phyloP scores from a whole-genome alignment of 2,329 filamentous ascomycete species.

The Fusarium sp. region DNA sequence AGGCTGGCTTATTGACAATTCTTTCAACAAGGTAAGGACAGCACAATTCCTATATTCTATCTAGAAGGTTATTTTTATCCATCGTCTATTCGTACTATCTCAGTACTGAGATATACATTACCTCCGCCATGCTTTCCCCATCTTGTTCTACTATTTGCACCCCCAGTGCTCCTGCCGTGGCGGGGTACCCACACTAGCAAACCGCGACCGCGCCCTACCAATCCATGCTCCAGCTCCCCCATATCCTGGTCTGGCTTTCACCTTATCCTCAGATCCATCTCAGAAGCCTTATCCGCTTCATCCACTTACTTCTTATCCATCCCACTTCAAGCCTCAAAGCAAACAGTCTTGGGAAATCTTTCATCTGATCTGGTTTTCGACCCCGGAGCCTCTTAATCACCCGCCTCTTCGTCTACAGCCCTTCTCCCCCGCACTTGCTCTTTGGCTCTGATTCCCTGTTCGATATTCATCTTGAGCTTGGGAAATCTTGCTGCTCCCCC shows the following conservation, averaged over 20 bases:
- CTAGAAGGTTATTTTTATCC: background rate
- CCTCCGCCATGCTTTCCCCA: background rate
- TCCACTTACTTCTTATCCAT: slow-evolving; percentile 40
- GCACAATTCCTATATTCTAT: background rate
- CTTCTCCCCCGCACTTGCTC: slow-evolving; percentile 2
- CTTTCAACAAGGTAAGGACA: background rate
- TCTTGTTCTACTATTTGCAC: slow-evolving; percentile 38
- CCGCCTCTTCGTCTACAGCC: slow-evolving; percentile 20
- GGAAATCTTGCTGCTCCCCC: slow-evolving; percentile 33
- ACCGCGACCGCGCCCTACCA: slow-evolving; percentile 47
- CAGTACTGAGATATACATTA: background rate
- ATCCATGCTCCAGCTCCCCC: slow-evolving; percentile 48
- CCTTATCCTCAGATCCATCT: slow-evolving; percentile 40
- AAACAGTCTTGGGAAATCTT: slow-evolving; percentile 28
- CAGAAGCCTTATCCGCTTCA: slow-evolving; percentile 38
- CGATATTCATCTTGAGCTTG: slow-evolving; percentile 25
- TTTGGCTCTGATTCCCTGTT: slow-evolving; percentile 30
- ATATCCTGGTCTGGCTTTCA: slow-evolving; percentile 28
- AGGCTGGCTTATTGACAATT: background rate
- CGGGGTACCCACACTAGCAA: slow-evolving; percentile 55
- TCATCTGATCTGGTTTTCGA: slow-evolving; percentile 20
- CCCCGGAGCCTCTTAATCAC: slow-evolving; percentile 23
- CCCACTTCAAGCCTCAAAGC: slow-evolving; percentile 36
- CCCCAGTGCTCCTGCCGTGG: slow-evolving; percentile 39
- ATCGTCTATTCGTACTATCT: background rate